Evolutionary conservation across 2,329 filamentous ascomycete species (phyloP), one percentile per base, ranked within the genome.

Genomic region (Cladosporium phlei): DNA sequence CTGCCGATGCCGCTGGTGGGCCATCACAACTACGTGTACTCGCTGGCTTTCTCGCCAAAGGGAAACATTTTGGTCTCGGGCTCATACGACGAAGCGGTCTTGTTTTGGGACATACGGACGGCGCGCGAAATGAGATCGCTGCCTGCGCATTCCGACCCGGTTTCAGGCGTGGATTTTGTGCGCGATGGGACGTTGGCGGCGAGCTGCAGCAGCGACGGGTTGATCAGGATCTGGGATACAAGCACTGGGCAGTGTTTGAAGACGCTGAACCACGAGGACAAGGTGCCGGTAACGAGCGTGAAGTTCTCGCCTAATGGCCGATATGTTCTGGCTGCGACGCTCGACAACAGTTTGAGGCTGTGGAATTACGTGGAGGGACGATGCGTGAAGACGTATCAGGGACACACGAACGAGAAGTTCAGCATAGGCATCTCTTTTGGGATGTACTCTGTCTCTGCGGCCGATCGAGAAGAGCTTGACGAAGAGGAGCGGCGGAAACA

Each of bases 381-480:
- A 21, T 93, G 93, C 57, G 85, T 95, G 60, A 98, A 98, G 75
- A 98, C 93, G 11, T 98, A 97, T 67, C 89, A 96, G 64, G 93
- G 93, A 0, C 93, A 97, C 61, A 70, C 73, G 46, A 98, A 98
- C 65, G 76, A 80, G 46, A 83, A 83, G 51, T 97, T 86, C 67
- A 91, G 88, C 54, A 76, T 97, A n/a, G 80, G 80, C 2, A 88
- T 89, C 3, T 84, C 84, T 30, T 96, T 97, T 61, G 90, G 88
- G 10, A 75, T 79, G 1, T 83, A 85, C 52, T 72, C 73, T 0
- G 44, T 58, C 68, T 12, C 25, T 29, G 37, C 9, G 4, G 22
- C 24, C 3, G 30, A 37, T 10, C 21, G 42, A 37, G 29, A 16
- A 10, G 33, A 68, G 59, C n/a, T n/a, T 58, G 57, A 38, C 7